Evolutionary conservation across 805 yeast genomes (phyloP).

Genomic region (Crinitomyces ghanaensis): DNA sequence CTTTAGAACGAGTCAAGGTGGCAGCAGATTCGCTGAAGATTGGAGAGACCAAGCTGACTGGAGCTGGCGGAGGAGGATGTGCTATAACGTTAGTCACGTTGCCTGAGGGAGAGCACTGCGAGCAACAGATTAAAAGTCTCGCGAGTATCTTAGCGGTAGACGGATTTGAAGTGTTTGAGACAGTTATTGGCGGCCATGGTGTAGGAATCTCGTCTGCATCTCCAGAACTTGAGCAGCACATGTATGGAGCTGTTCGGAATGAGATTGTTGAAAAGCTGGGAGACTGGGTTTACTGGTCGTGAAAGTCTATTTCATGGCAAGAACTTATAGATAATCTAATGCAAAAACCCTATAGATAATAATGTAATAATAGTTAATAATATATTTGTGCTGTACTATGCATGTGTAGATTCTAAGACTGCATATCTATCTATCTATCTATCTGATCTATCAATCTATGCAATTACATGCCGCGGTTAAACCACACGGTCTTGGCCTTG

Average conservation of each 20-base stretch:
- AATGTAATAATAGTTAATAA: too few relatives aligned
- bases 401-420: conserved; percentile 1
- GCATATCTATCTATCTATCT: conserved; percentile 2
- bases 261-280: conserved; percentile 31
- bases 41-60: conserved; percentile 90
- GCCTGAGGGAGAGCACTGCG: conserved; percentile 18
- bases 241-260: conserved; percentile 10
- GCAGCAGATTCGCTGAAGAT: conserved; percentile 50
- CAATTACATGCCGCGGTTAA: conserved; percentile 81
- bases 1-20: conserved; percentile 63
- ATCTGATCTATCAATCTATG: conserved; percentile 1
- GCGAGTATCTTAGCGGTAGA: conserved; percentile 28
- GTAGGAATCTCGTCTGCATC: conserved; percentile 37
- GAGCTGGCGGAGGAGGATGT: conserved; percentile 99
- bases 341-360: too few relatives aligned
- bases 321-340: too few relatives aligned
- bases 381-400: conserved; percentile 3
- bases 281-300: conserved; percentile 23
- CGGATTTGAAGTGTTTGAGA: conserved; percentile 69
- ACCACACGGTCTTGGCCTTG: conserved; percentile 51
- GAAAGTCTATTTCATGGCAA: too few relatives aligned
- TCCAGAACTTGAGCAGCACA: conserved; percentile 4
- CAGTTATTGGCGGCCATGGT: conserved; percentile 84
- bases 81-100: conserved; percentile 67
- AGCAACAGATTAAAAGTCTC: conserved; percentile 26